Evolutionary conservation across 257 asterid genomes (phyloP), one percentile per base, ranked within the genome.

Genomic region (Solanum peruvianum): DNA sequence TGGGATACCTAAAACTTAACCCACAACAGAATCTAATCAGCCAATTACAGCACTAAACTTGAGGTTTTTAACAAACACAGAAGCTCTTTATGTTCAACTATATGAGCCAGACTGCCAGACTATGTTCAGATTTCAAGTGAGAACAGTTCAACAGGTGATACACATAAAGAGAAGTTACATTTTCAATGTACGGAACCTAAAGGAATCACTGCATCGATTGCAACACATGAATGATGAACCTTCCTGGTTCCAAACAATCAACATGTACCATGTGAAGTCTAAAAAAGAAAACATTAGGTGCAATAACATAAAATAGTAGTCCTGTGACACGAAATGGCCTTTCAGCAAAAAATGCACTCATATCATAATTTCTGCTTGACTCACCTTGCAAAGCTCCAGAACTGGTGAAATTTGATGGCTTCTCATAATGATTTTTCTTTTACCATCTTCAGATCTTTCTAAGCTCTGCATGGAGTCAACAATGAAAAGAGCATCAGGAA

Each of bases 361-460:
- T 37, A 6, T 56, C 27, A 14, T 78, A 85, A 41, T 44, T 15
- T 47, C 69, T 76, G 33, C 39, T 31, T 67, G 33, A 69, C 73
- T 94, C 87, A 97, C 99, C 97, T 94, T 94, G 91, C 99, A 97
- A 37, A 93, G 90, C 93, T 97, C 99, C 64, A 97, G 91, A 88
- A 95, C 90, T 35, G 98, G 98, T 85, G 96, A 92, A 56, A 97
- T 94, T 3, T 94, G 98, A 91, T 95, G 98, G 90, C 98, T 94
- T 92, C 92, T 94, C 89, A 97, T 86, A 82, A 86, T 72, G 88
- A 94, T 90, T 93, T 93, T 97, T 93, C 91, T 92, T 92, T 93
- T 93, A 86, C 94, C 96, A 86, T 92, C 93, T 89, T 91, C 98
- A 89, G 91, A 90, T 90, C 92, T 92, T 85, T 93, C 98, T 92